Conservation (phyloP, 108 stramenopile species). For the Fistulifera solaris region DNA sequence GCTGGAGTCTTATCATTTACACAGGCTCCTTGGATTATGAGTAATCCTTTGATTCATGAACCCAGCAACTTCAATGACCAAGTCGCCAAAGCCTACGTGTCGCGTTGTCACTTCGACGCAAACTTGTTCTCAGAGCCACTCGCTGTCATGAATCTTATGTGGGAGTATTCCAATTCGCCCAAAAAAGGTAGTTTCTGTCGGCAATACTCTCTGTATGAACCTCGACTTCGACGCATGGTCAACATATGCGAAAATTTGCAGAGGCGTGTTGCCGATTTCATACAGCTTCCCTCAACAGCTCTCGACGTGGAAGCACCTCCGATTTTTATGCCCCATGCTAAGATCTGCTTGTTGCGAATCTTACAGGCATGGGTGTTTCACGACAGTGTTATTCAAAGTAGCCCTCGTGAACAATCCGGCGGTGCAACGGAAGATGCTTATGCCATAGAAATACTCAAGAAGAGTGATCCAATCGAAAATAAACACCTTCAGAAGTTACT, state of each 20-base stretch:
- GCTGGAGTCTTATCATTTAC: slow-evolving; percentile 69
- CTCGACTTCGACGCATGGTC: slow-evolving; percentile 36
- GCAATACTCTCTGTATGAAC: slow-evolving; percentile 26
- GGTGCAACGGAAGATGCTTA: not conserved
- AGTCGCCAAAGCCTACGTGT: slow-evolving; percentile 35
- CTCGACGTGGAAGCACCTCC: slow-evolving; percentile 46
- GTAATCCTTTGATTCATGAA: slow-evolving; percentile 55
- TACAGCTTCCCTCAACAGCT: slow-evolving; percentile 22
- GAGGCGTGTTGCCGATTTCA: slow-evolving; percentile 47
- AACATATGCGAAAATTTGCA: slow-evolving; percentile 42
- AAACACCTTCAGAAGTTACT: slow-evolving; percentile 48
- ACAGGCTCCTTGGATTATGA: slow-evolving; percentile 68
- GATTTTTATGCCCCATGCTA: slow-evolving; percentile 36
- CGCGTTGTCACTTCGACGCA: slow-evolving; percentile 60
- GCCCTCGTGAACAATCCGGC: not conserved
- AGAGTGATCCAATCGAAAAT: slow-evolving; percentile 5
- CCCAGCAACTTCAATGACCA: slow-evolving; percentile 41
- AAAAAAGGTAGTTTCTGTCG: slow-evolving; percentile 20
- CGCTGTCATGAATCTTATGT: slow-evolving; percentile 57
- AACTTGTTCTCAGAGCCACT: slow-evolving; percentile 74
- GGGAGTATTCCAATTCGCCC: slow-evolving; percentile 34
- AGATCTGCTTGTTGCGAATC: slow-evolving; percentile 48
- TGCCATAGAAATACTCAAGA: not conserved
- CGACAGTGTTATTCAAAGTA: slow-evolving; percentile 50
- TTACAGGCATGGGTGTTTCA: slow-evolving; percentile 70